These are phyloP conservation scores for Pisolithus thermaeus DNA, from an alignment of 1,284 basidiomycete genomes.

Conservation along the genomic window DNA sequence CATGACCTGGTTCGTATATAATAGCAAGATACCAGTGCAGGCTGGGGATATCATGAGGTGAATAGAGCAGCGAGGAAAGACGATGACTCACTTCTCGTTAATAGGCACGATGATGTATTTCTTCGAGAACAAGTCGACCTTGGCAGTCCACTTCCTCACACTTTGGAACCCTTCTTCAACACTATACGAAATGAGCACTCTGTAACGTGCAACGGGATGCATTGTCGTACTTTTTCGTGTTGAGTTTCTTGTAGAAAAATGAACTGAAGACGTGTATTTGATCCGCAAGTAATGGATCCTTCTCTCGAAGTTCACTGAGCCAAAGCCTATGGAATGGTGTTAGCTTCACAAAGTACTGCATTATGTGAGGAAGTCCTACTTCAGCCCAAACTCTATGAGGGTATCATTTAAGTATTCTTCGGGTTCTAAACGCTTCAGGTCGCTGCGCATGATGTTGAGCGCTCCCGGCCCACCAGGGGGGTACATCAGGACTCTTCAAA, in stretches of 20 bases:
- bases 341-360: not conserved
- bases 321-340: conserved; percentile 50
- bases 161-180: conserved; percentile 70
- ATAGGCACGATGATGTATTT: conserved; percentile 93
- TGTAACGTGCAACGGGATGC: not conserved
- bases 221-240: conserved; percentile 55
- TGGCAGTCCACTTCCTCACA: conserved; percentile 92
- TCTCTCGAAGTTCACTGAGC: conserved; percentile 50
- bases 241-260: conserved; percentile 97
- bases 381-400: conserved; percentile 91
- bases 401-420: conserved; percentile 93
- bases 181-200: conserved; percentile 30
- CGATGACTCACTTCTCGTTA: conserved; percentile 77
- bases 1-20: conserved; percentile 77
- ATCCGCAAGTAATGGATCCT: conserved; percentile 57
- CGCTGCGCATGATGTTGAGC: conserved; percentile 75
- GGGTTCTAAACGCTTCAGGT: conserved; percentile 65
- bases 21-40: conserved; percentile 97
- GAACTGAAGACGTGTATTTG: conserved; percentile 92
- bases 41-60: conserved; percentile 35
- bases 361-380: conserved; percentile 43
- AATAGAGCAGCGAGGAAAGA: not conserved
- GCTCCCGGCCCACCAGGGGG: conserved; percentile 66
- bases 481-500: conserved; percentile 65
- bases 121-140: conserved; percentile 84